Conservation (phyloP, 2,329 filamentous ascomycete species). For the Cryphonectria naterciae region DNA sequence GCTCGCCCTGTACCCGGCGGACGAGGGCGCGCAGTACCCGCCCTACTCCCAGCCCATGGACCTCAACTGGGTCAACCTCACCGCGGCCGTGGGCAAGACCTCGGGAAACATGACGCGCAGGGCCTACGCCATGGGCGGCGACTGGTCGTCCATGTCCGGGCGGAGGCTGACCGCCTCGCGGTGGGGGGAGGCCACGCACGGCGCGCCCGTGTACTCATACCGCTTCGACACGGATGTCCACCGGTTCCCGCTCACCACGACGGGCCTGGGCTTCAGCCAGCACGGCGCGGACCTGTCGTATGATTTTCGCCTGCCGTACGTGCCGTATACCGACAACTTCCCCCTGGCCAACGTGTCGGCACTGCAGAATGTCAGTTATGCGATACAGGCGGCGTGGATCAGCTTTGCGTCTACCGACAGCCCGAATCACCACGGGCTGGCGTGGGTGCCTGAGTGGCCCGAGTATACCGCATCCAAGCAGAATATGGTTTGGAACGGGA, state of each 20-base stretch:
- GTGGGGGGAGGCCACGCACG: slow-evolving; percentile 7
- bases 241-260: slow-evolving; percentile 10
- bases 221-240: slow-evolving; percentile 18
- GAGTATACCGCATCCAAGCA: slow-evolving; percentile 14
- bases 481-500: slow-evolving; percentile 18
- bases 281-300: slow-evolving; percentile 15
- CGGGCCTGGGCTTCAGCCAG: slow-evolving; percentile 13
- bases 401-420: slow-evolving; percentile 9
- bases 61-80: slow-evolving; percentile 10
- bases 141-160: slow-evolving; percentile 14
- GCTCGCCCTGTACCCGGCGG: slow-evolving; percentile 9
- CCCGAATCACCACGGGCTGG: slow-evolving; percentile 12
- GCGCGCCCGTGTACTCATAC: slow-evolving; percentile 11
- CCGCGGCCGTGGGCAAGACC: slow-evolving; percentile 2
- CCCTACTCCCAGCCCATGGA: slow-evolving; percentile 14
- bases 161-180: slow-evolving; percentile 3
- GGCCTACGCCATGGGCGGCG: slow-evolving; percentile 14
- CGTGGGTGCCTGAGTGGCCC: not conserved
- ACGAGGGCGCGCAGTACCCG: slow-evolving; percentile 8
- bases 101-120: slow-evolving; percentile 9
- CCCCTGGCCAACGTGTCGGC: slow-evolving; percentile 9
- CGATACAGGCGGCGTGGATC: slow-evolving; percentile 9
- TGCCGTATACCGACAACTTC: slow-evolving; percentile 13
- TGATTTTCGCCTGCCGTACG: slow-evolving; percentile 16
- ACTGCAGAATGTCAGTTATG: slow-evolving; percentile 13